Evolutionary conservation across 768 basidiomycete species (phyloP), one percentile per base, ranked within the genome.

Genomic region (Infundibulicybe gibba): DNA sequence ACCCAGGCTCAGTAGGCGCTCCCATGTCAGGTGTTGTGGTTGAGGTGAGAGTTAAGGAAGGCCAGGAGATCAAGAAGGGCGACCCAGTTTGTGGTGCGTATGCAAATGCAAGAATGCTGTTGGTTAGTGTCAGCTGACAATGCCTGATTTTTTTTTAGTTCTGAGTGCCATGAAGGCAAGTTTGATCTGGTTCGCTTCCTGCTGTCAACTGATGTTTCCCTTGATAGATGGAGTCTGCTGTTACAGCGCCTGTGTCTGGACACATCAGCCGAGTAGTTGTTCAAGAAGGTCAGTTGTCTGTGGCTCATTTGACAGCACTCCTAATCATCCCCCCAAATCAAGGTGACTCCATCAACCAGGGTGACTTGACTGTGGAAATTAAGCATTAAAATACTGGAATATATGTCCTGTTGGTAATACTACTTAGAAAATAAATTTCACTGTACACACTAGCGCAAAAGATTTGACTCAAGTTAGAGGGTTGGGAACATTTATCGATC

Each of bases 11-110:
- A n/a, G 87, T 98, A 52, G 97, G 94, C 45, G 92, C 93, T 42
- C 91, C 94, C 3, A 95, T 97, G 93, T 92, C 91, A 48, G 97
- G 94, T 66, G 95, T 98, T 42, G 94, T 98, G 45, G 90, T 99
- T 14, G 97, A 99, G 66, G 94, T 99, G 41, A 79, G 95, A 59
- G 94, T 97, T 50, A 95, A 97, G 71, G 97, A 98, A 67, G 94
- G 94, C 17, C 87, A 94, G 49, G 92, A 95, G 61, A 94, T 99
- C 67, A 94, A 87, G 83, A 95, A 94, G 70, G 97, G 97, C 43
- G 97, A 99, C 71, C 94, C 95, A 48, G 72, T 97, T 53, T 89
- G 89, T 67, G 84, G 87, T 89, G 65, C 69, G 85, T 80, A 37
- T 46, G 49, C 54, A 45, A 52, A 50, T 40, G 54, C 10, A 8